phyloP scores from a whole-genome alignment of 2,329 filamentous ascomycete species.

The Leptographium radiaticola region DNA sequence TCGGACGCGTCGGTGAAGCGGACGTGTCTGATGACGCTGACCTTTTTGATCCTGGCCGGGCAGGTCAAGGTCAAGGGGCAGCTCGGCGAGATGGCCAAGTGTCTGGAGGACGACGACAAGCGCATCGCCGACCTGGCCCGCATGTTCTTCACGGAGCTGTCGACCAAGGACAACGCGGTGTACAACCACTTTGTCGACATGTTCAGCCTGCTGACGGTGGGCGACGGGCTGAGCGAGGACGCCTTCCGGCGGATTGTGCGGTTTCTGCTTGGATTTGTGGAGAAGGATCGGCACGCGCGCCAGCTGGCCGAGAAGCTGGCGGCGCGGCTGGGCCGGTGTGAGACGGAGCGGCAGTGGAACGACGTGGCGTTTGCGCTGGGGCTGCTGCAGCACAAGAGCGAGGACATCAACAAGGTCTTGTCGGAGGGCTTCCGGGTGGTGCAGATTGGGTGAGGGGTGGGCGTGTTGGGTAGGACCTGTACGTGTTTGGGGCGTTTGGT shows the following conservation, averaged over 20 bases:
- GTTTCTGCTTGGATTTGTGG: conserved; percentile 90
- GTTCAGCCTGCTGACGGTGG: conserved; percentile 76
- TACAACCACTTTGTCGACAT: conserved; percentile 99
- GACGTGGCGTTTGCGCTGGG: conserved; percentile 90
- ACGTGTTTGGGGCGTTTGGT: too few species aligned
- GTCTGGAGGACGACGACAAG: conserved; percentile 90
- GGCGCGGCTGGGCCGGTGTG: conserved; percentile 70
- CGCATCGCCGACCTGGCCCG: conserved; percentile 83
- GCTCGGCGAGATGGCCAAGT: conserved; percentile 97
- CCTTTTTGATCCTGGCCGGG: conserved; percentile 89
- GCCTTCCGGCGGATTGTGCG: conserved; percentile 76
- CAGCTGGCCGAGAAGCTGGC: conserved; percentile 89
- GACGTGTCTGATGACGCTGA: conserved; percentile 96
- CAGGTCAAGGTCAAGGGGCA: conserved; percentile 99
- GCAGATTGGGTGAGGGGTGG: conserved; percentile 25
- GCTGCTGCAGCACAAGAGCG: conserved; percentile 82
- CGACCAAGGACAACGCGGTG: conserved; percentile 95
- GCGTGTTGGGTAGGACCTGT: too few species aligned
- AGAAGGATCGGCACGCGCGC: conserved; percentile 98
- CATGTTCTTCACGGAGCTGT: conserved; percentile 98
- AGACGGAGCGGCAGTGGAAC: conserved; percentile 92
- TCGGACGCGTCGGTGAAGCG: conserved; percentile 82
- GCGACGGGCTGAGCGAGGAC: conserved; percentile 58
- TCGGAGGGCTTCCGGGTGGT: conserved; percentile 65
- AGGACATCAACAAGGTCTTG: conserved; percentile 70